Percentiles rank a stretch among this genome's conserved stretches.
Evolutionary conservation across 139 green algal genomes (phyloP).

Genomic region (Micractinium sp.): DNA sequence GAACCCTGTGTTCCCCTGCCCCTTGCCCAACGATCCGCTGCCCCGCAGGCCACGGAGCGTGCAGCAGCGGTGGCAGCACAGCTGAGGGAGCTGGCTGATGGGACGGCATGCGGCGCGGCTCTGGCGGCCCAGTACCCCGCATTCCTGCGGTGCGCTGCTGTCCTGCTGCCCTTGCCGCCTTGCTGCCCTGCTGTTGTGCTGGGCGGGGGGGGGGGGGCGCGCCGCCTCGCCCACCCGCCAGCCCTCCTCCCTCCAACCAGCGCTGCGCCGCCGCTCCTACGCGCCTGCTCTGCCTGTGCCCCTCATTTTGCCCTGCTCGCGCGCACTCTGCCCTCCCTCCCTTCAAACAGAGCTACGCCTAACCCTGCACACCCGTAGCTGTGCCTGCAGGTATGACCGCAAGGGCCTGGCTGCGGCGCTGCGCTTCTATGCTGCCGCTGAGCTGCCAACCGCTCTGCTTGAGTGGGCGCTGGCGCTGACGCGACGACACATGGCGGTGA

Average conservation of each 20-base stretch:
- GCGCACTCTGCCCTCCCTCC: no score
- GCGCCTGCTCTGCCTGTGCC: conserved; percentile 14
- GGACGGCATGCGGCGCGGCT: background rate
- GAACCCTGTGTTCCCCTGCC: background rate
- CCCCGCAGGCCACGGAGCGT: background rate
- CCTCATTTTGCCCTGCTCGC: no score
- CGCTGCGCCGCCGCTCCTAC: background rate
- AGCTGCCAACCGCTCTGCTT: conserved; percentile 4
- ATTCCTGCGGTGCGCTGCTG: background rate
- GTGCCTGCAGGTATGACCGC: conserved; percentile 19
- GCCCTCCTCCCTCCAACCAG: background rate
- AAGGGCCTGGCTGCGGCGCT: conserved; percentile 25
- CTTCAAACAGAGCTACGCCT: no score
- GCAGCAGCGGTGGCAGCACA: background rate
- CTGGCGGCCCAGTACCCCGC: conserved; percentile 10
- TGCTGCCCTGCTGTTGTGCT: background rate
- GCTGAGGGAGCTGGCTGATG: background rate
- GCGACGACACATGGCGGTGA: conserved; percentile 44
- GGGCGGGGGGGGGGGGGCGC: no score
- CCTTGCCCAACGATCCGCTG: background rate
- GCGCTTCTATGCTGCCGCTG: conserved; percentile 1
- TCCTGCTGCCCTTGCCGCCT: background rate
- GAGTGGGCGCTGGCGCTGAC: conserved; percentile 48
- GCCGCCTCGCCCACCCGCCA: background rate
- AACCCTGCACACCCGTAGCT: no score